These are phyloP conservation scores for Stromatinia cepivora DNA, from an alignment of 2,329 filamentous ascomycete species.

Conservation along the genomic window DNA sequence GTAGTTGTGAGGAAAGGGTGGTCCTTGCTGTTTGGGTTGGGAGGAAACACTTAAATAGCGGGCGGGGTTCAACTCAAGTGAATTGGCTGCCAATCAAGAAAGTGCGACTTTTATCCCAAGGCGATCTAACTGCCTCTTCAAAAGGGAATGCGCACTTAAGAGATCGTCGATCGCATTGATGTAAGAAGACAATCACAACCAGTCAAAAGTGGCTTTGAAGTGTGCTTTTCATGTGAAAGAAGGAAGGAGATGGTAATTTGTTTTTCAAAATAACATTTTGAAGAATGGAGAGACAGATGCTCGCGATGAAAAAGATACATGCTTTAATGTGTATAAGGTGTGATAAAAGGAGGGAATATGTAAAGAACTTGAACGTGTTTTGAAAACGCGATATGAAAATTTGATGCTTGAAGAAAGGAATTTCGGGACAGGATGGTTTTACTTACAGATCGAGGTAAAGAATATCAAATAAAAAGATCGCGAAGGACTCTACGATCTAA, in stretches of 20 bases:
- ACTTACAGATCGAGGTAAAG: constrained; percentile 1
- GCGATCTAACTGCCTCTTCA: not conserved
- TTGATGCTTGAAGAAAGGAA: not conserved
- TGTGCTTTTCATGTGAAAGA: not conserved
- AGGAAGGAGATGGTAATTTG: not conserved
- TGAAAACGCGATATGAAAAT: not conserved
- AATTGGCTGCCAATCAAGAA: not conserved
- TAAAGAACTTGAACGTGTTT: not conserved
- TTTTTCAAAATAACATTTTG: not conserved
- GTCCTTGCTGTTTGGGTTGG: not conserved
- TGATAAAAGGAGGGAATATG: not conserved
- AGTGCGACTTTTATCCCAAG: not conserved
- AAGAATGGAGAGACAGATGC: not conserved
- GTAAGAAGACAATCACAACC: not conserved
- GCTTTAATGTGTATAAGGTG: not conserved
- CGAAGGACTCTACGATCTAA: constrained; percentile 14
- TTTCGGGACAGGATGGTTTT: not conserved
- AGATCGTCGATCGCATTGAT: not conserved
- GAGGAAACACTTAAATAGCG: not conserved
- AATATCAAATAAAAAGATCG: constrained; percentile 11
- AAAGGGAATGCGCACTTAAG: not conserved
- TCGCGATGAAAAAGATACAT: not conserved
- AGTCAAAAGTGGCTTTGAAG: constrained; percentile 2
- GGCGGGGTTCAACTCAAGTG: constrained; percentile 7
- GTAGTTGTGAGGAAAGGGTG: not conserved